These are phyloP conservation scores for Malassezia sp. DNA, from an alignment of 1,284 basidiomycete species.

Conservation along the genomic window DNA sequence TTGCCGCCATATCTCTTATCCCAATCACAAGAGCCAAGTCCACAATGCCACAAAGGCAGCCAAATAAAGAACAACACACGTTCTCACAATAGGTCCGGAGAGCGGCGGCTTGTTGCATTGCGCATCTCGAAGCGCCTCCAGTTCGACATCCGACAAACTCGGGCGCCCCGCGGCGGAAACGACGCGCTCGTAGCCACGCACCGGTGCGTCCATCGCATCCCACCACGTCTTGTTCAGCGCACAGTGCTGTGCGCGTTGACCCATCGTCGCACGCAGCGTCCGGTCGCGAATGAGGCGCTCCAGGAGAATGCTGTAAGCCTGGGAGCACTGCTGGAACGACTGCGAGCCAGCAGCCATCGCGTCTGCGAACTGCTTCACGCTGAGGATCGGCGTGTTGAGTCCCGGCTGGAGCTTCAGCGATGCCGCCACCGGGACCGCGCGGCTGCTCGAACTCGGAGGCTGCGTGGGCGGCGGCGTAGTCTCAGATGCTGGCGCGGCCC, in stretches of 20 bases:
- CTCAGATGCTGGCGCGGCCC: no score
- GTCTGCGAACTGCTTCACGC: constrained; percentile 34
- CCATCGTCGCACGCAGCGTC: constrained; percentile 48
- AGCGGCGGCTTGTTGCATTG: constrained; percentile 30
- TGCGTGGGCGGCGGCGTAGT: not conserved
- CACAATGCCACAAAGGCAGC: constrained; percentile 21
- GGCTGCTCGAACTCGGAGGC: not conserved
- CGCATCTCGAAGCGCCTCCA: constrained; percentile 32
- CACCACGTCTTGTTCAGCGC: constrained; percentile 51
- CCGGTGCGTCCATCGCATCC: constrained; percentile 53
- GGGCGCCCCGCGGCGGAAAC: constrained; percentile 18
- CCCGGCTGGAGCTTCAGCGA: constrained; percentile 10
- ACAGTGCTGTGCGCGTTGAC: constrained; percentile 46
- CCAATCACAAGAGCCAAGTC: constrained; percentile 17
- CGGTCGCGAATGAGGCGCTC: constrained; percentile 46
- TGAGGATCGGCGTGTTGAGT: constrained; percentile 23
- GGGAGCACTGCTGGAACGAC: constrained; percentile 46
- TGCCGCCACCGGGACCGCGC: constrained; percentile 5
- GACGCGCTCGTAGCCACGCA: constrained; percentile 51
- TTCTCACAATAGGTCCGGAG: constrained; percentile 29
- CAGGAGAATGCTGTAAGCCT: constrained; percentile 50
- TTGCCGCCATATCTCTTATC: no score
- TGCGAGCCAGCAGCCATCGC: constrained; percentile 41
- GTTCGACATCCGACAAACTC: constrained; percentile 34
- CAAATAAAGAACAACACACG: constrained; percentile 26